Conservation (phyloP, 768 basidiomycete species). For the Exidia glandulosa region DNA sequence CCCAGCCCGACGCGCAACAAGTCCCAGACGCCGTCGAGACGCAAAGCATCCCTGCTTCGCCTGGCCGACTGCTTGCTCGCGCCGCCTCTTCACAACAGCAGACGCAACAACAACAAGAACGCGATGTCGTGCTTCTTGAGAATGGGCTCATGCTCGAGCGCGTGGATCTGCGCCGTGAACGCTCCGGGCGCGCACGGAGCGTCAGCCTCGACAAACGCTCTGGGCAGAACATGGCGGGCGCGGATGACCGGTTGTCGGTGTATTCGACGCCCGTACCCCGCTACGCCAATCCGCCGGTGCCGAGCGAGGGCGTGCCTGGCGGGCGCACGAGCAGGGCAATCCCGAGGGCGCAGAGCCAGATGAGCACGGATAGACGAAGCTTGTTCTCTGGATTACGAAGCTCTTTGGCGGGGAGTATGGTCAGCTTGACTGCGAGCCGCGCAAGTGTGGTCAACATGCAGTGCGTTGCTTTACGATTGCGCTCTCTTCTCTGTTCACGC, state of each 20-base stretch:
- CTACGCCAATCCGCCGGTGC: not conserved
- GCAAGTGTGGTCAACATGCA: not conserved
- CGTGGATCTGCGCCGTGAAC: conserved; percentile 51
- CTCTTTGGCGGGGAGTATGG: not conserved
- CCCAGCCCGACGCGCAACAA: conserved; percentile 17
- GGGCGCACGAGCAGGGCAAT: not conserved
- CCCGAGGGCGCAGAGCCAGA: not conserved
- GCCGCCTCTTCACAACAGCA: conserved; percentile 16
- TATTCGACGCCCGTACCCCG: not conserved
- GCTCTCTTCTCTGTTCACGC: not conserved
- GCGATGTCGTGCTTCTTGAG: conserved; percentile 72
- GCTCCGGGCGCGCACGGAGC: conserved; percentile 1
- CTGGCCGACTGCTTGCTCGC: not conserved
- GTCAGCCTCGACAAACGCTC: not conserved
- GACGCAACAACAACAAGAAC: conserved; percentile 47
- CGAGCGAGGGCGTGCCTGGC: not conserved
- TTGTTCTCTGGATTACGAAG: not conserved
- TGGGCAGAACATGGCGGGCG: not conserved
- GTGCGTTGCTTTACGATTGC: not conserved
- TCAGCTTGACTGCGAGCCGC: not conserved
- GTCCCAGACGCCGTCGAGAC: not conserved
- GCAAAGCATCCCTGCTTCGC: not conserved
- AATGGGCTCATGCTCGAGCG: conserved; percentile 87
- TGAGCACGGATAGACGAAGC: not conserved
- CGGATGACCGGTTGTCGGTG: not conserved